Evolutionary conservation across 2,329 filamentous ascomycete species (phyloP), one percentile per base, ranked within the genome.

Genomic region (Neonectria neomacrospora): DNA sequence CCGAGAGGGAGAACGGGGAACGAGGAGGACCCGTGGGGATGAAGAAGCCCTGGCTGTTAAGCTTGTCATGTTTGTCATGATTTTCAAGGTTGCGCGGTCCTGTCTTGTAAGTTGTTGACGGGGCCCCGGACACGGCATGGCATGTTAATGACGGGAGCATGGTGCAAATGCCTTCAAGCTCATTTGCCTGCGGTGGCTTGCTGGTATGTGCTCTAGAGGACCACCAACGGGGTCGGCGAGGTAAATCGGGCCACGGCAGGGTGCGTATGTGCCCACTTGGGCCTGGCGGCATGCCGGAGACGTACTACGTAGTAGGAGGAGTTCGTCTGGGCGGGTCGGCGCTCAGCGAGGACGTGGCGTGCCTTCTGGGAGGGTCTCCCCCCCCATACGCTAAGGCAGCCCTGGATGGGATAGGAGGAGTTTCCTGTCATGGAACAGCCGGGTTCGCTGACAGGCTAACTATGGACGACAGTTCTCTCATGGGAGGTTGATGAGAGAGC

Each of bases 191-290:
- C 54, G 65, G 47, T 67, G 64, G 61, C 70, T 68, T 69, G 34
- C 64, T 73, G 69, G 71, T 69, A 74, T 72, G 71, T 74, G 72
- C 64, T 66, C 58, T 56, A 37, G 34, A 16, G 34, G 14, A n/a
- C 14, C 14, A 6, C 34, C 34, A 48, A 16, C 9, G 26, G 64
- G 63, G 58, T 30, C 30, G 51, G 23, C 52, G 57, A 42, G 57
- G 62, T 61, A 64, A 68, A 73, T 66, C 67, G 73, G 68, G 52
- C 70, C 63, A 72, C 63, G 62, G 68, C 58, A 71, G 65, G 70
- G 67, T 69, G 67, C 51, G 62, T 55, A 61, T 66, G 56, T 61
- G 64, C 62, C 70, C 62, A 70, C 65, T 63, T 70, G 58, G 60
- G 61, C 57, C 48, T 66, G 48, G 54, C 67, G 63, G 56, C 51